Evolutionary conservation across 768 basidiomycete species (phyloP), one percentile per base, ranked within the genome.

Genomic region (Coprinopsis cinerea): DNA sequence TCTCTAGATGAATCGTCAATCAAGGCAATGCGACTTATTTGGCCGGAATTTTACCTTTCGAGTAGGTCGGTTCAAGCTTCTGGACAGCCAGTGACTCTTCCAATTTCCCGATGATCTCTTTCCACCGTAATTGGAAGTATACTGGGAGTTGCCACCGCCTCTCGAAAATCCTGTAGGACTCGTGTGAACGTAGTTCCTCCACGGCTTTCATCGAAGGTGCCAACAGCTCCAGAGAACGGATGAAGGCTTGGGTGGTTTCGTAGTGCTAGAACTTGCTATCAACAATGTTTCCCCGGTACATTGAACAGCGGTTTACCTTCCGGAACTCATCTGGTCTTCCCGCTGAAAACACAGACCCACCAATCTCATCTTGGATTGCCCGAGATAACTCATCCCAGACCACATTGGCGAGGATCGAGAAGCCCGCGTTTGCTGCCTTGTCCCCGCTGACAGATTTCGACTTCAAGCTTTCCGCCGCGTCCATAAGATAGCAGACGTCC

Each of bases 81-180:
- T 69, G 64, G 17, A 60, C 59, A 15, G 66, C 61, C 13, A 98
- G 67, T 1, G 69, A 66, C 11, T 85, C 83, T 67, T 99, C 96
- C 14, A 96, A 67, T 44, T 72, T 74, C 0, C 76, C 68, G 0
- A 93, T 81, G 45, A 95, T 88, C 60, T 96, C 95, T 66, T 96
- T 96, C 92, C 94, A 95, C 37, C 95, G 79, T 53, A 99, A 71
- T 60, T 99, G 96, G 64, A 95, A 98, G 63, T 98, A 98, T 7
- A 98, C 88, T 1, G 92, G 89, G 2, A 99, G 76, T 62, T 98
- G 96, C 94, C 96, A 99, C 28, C 92, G 78, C 53, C 79, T 76
- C 60, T 87, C 81, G 61, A 98, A 96, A 1, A 82, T 66, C 20
- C 60, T 55, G 62, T 84, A 95, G 2, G 82, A 71, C 0, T 82